These are phyloP conservation scores for Athelia sp. DNA, from an alignment of 1,284 basidiomycete genomes.

Conservation along the genomic window DNA sequence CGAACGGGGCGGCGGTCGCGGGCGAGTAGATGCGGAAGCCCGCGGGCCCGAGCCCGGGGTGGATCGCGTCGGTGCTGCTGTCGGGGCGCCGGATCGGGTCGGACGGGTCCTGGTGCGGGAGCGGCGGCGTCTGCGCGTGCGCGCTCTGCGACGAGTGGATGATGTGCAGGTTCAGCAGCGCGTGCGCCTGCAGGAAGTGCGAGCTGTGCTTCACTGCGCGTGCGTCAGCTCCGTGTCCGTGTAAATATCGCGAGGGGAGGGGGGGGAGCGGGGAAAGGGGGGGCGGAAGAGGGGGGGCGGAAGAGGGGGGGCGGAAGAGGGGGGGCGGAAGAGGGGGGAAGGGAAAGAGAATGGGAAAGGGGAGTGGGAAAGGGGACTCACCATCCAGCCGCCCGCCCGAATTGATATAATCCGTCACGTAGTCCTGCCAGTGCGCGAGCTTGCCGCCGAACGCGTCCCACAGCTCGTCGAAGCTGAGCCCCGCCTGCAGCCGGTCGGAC, in stretches of 20 bases:
- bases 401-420: slow-evolving; percentile 64
- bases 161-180: slow-evolving; percentile 68
- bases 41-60: slow-evolving; percentile 47
- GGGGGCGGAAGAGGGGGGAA: no score
- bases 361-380: background rate
- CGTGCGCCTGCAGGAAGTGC: slow-evolving; percentile 73
- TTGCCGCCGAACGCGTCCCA: slow-evolving; percentile 80
- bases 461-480: slow-evolving; percentile 64
- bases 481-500: slow-evolving; percentile 46
- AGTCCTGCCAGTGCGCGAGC: slow-evolving; percentile 76
- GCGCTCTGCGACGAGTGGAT: slow-evolving; percentile 64
- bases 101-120: slow-evolving; percentile 22
- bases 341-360: slow-evolving; percentile 20
- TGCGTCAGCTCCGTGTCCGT: background rate
- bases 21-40: slow-evolving; percentile 67
- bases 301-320: background rate
- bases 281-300: slow-evolving; percentile 20
- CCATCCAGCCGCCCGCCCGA: no score
- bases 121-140: slow-evolving; percentile 14
- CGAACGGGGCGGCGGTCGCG: slow-evolving; percentile 30
- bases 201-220: slow-evolving; percentile 62
- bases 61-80: slow-evolving; percentile 43
- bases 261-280: no score
- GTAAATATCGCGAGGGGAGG: background rate
- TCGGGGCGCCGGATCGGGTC: slow-evolving; percentile 24